Conservation (phyloP, 495 filamentous ascomycete species). For the Xylaria nigripes region DNA sequence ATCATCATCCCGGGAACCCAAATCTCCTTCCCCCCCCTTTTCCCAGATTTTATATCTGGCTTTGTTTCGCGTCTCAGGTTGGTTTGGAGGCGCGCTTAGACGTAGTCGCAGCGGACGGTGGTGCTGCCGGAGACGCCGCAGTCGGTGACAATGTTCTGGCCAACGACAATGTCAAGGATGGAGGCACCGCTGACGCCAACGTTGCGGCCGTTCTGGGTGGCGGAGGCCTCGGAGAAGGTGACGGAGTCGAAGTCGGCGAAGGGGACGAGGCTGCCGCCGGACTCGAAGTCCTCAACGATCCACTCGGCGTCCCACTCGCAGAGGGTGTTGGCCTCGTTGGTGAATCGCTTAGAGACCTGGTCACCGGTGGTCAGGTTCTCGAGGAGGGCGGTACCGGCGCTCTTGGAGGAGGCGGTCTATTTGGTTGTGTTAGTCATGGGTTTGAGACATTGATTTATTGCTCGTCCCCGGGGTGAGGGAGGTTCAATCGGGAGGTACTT, state of each 20-base stretch:
- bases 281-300: slow-evolving; percentile 59
- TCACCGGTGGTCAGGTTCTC: slow-evolving; percentile 48
- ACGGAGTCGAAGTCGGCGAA: slow-evolving; percentile 49
- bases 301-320: slow-evolving; percentile 52
- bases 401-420: slow-evolving; percentile 20
- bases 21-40: no score
- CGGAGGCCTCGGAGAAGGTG: slow-evolving; percentile 37
- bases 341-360: slow-evolving; percentile 44
- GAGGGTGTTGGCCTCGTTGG: slow-evolving; percentile 27
- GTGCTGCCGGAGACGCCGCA: slow-evolving; percentile 35
- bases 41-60: no score
- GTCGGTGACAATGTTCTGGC: slow-evolving; percentile 39
- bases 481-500: neutral
- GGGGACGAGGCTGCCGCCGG: slow-evolving; percentile 39
- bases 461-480: neutral
- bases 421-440: slow-evolving; percentile 24
- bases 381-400: slow-evolving; percentile 45
- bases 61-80: no score
- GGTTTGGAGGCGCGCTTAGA: no score
- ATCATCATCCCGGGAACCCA: no score
- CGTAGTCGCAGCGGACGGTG: slow-evolving; percentile 27
- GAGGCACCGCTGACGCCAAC: slow-evolving; percentile 34
- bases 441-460: slow-evolving; percentile 28
- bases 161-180: slow-evolving; percentile 48
- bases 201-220: slow-evolving; percentile 23